Evolutionary conservation across 768 basidiomycete species (phyloP), one percentile per base, ranked within the genome.

Genomic region (Imleria badia): DNA sequence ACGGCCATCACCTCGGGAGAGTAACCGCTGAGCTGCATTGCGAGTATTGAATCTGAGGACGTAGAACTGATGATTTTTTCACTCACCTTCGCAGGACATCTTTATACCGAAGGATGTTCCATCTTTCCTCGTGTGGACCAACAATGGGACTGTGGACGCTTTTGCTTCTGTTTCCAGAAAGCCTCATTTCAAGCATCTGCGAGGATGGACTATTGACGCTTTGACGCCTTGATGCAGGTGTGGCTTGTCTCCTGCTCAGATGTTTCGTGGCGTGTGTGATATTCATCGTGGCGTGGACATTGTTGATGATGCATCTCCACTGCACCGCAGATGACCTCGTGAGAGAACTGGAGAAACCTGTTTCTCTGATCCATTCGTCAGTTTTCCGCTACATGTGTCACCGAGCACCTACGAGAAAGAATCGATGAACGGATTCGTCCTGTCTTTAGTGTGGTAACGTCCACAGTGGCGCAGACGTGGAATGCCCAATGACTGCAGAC

Each of bases 61-160:
- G 51, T 31, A 31, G 54, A 17, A 44, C 12, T 39, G 45, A 38
- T 53, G 51, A 7, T 23, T 8, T 31, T 38, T 43, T 52, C 51
- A 39, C 51, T 29, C n/a, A 59, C 58, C 30, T 53, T 44, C 9
- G 38, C 6, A 26, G 35, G 23, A 20, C 14, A 36, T 30, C 5
- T 33, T 60, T 60, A 63, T 63, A 60, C 26, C 6, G 10, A 20
- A 43, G 10, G 31, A 19, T 19, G 3, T 39, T 46, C 51, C 53
- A 52, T 36, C 44, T 15, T 53, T 23, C 23, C 14, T 14, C 6
- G 26, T 41, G 49, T 59, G 53, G 60, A 38, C 13, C 38, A 42
- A 5, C 20, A 15, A 40, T 38, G 41, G 23, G 45, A 20, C 13
- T 20, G 51, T 53, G 42, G 45, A 43, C 11, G 10, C 15, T 15